These are phyloP conservation scores for Acanthamoeba castellanii DNA, from an alignment of 208 protist species.

Conservation along the genomic window DNA sequence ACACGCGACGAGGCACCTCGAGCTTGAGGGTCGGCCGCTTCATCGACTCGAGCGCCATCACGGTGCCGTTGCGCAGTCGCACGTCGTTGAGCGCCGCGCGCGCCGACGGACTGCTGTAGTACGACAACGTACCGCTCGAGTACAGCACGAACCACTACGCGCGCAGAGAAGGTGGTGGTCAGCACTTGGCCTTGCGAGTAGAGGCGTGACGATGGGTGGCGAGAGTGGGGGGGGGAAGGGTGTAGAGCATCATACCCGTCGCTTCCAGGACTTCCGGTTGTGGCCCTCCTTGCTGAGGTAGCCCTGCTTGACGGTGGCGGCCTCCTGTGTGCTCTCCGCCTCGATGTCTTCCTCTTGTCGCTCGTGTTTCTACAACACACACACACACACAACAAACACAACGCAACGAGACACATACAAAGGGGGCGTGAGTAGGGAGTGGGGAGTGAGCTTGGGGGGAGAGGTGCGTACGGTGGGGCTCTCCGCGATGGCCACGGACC, in stretches of 20 bases:
- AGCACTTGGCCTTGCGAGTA: not conserved
- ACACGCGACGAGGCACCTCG: not conserved
- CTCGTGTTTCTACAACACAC: not conserved
- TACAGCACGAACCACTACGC: slow-evolving; percentile 66
- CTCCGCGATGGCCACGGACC: not conserved
- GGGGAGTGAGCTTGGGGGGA: not conserved
- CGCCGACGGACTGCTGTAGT: not conserved
- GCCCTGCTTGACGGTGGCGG: slow-evolving; percentile 31
- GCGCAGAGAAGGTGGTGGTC: not conserved
- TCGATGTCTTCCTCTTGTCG: not conserved
- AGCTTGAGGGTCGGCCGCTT: not conserved
- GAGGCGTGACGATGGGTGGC: not conserved
- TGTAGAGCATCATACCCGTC: slow-evolving; percentile 33
- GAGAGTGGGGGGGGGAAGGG: not conserved
- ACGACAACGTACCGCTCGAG: not conserved
- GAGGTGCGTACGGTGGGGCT: not conserved
- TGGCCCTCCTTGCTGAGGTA: slow-evolving; percentile 55
- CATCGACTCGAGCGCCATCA: not conserved
- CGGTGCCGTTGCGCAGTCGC: not conserved
- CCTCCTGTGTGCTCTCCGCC: not conserved
- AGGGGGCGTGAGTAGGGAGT: not conserved
- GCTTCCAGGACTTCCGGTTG: slow-evolving; percentile 38
- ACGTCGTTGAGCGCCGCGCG: not conserved
- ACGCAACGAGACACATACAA: no score
- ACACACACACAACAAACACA: no score